phyloP scores from a whole-genome alignment of 345 rosid species.

The Brassica napus region DNA sequence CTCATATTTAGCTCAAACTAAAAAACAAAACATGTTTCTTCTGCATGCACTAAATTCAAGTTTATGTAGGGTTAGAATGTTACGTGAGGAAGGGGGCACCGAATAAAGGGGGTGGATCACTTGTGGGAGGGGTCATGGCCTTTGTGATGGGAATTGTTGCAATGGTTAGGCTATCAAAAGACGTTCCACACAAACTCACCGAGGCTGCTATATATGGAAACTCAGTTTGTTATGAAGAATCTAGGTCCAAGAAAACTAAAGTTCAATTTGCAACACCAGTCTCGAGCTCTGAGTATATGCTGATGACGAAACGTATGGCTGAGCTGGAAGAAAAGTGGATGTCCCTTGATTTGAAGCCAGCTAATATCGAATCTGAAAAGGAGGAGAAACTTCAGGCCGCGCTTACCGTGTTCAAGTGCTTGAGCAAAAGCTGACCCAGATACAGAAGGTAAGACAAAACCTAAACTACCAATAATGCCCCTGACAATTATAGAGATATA shows the following conservation, averaged over 20 bases:
- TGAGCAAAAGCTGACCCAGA: slow-evolving; percentile 63
- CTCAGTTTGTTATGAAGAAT: slow-evolving; percentile 41
- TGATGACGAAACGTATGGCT: slow-evolving; percentile 76
- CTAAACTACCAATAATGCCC: neutral
- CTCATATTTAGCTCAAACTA: neutral
- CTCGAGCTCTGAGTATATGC: slow-evolving; percentile 54
- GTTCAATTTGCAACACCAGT: slow-evolving; percentile 47
- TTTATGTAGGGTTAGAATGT: slow-evolving; percentile 28
- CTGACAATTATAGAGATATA: neutral
- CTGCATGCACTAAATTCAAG: neutral
- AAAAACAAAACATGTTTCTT: neutral
- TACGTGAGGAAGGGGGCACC: slow-evolving; percentile 35
- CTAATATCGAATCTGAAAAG: slow-evolving; percentile 61
- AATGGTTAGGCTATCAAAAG: slow-evolving; percentile 62
- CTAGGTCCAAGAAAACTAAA: slow-evolving; percentile 31
- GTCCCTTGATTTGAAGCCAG: slow-evolving; percentile 45
- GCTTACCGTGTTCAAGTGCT: slow-evolving; percentile 56
- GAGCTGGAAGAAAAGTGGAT: slow-evolving; percentile 68
- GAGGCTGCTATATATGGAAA: slow-evolving; percentile 62
- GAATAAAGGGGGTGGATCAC: slow-evolving; percentile 34
- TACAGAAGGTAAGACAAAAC: slow-evolving; percentile 58
- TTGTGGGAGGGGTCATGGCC: slow-evolving; percentile 62
- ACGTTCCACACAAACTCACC: slow-evolving; percentile 58
- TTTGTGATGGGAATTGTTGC: slow-evolving; percentile 66
- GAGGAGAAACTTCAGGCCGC: slow-evolving; percentile 78